Evolutionary conservation across 2,329 filamentous ascomycete genomes (phyloP).

Genomic region (Penicillium oxalicum): DNA sequence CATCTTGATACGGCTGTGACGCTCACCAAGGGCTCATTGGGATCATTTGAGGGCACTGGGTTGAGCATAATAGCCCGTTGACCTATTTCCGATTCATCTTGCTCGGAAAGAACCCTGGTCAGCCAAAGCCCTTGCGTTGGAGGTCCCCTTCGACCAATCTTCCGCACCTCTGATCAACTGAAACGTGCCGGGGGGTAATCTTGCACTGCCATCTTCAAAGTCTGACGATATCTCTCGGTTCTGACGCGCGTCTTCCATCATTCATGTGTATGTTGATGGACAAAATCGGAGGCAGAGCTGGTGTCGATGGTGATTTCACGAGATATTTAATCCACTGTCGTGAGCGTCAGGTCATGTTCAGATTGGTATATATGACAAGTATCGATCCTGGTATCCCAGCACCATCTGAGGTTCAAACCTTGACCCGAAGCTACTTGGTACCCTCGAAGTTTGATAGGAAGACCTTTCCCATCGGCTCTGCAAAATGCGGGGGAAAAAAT

Average conservation of each 20-base stretch:
- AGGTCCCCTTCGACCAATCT: no score
- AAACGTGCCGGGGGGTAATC: constrained; percentile 23
- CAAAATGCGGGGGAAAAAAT: no score
- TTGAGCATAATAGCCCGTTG: constrained; percentile 27
- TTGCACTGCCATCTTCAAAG: neutral
- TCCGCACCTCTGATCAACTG: constrained; percentile 19
- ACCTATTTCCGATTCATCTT: constrained; percentile 6
- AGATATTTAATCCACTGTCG: constrained; percentile 7
- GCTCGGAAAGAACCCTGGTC: constrained; percentile 3
- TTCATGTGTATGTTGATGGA: neutral
- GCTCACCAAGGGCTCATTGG: constrained; percentile 28
- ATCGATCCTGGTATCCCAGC: neutral
- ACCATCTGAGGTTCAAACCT: neutral
- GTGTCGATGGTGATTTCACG: neutral
- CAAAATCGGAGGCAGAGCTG: neutral
- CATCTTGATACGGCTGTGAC: constrained; percentile 2
- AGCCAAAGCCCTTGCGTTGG: neutral
- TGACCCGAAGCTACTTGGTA: no score
- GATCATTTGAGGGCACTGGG: constrained; percentile 31
- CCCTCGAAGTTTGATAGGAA: no score
- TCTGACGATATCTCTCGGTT: neutral
- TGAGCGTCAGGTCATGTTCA: neutral
- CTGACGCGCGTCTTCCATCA: neutral
- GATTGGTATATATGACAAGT: constrained; percentile 5
- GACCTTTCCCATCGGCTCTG: no score